Conservation (phyloP, 441 rosid genomes). For the Corymbia citriodora region DNA sequence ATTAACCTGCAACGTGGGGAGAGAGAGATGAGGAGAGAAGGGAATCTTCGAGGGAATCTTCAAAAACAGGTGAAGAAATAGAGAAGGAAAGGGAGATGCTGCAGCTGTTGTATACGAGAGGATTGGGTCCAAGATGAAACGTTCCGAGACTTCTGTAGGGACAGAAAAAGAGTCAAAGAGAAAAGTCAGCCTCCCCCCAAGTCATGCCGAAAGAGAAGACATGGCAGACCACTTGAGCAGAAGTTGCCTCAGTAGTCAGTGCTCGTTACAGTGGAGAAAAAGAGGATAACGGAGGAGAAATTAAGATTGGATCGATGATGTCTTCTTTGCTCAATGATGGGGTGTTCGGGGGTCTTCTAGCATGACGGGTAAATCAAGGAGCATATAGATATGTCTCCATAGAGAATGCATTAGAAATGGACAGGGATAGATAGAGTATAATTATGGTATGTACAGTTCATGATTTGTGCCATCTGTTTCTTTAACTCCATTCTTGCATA, state of each 20-base stretch:
- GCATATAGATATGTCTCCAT: not conserved
- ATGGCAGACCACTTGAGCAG: conserved; percentile 39
- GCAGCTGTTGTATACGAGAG: conserved; percentile 74
- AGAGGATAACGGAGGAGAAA: conserved; percentile 57
- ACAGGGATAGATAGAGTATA: not conserved
- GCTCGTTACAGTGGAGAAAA: conserved; percentile 31
- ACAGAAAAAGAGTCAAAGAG: conserved; percentile 42
- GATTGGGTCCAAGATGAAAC: conserved; percentile 76
- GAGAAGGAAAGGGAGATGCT: conserved; percentile 84
- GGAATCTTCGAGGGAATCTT: conserved; percentile 57
- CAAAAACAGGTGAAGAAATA: conserved; percentile 51
- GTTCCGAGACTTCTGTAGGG: conserved; percentile 60
- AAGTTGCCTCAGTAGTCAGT: conserved; percentile 16
- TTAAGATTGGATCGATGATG: conserved; percentile 32
- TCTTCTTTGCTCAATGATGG: too few species aligned
- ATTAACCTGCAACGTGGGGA: conserved; percentile 58
- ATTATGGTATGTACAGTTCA: not conserved
- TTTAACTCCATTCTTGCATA: not conserved
- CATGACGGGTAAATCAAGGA: not conserved
- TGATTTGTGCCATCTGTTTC: not conserved
- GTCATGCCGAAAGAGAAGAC: conserved; percentile 35
- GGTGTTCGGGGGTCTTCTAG: too few species aligned
- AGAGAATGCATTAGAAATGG: not conserved
- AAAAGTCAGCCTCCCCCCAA: conserved; percentile 10
- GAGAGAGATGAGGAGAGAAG: conserved; percentile 67